phyloP scores from a whole-genome alignment of 768 basidiomycete species.

The Leccinellum luteum region DNA sequence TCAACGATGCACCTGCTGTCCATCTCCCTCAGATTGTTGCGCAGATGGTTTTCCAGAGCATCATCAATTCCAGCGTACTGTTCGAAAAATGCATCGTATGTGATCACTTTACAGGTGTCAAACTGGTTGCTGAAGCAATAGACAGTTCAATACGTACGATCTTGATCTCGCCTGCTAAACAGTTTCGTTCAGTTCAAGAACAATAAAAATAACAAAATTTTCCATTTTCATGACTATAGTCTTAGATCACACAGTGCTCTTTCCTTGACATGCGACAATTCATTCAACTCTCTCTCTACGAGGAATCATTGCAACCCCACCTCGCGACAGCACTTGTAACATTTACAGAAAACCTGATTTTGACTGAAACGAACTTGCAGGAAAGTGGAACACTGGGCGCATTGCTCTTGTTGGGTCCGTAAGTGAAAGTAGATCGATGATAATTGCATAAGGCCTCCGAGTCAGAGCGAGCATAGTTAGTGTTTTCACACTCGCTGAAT shows the following conservation, averaged over 20 bases:
- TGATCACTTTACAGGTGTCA: background rate
- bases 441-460: too few relatives aligned
- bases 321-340: too few relatives aligned
- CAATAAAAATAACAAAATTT: too few relatives aligned
- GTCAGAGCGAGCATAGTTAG: too few relatives aligned
- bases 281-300: background rate
- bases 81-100: slow-evolving; percentile 26
- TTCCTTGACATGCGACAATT: background rate
- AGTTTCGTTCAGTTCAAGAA: background rate
- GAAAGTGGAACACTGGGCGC: background rate
- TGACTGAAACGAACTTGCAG: background rate
- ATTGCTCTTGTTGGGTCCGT: too few relatives aligned
- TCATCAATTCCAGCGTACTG: slow-evolving; percentile 20
- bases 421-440: too few relatives aligned
- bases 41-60: slow-evolving; percentile 15
- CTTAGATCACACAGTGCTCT: background rate
- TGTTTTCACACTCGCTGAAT: too few relatives aligned
- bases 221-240: too few relatives aligned
- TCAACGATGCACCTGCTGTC: slow-evolving; percentile 15
- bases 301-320: background rate
- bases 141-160: slow-evolving; percentile 14
- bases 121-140: background rate
- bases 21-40: slow-evolving; percentile 25
- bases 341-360: too few relatives aligned
- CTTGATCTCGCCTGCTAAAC: background rate